Base-by-base conservation (phyloP, 495 filamentous ascomycete genomes). In the Neurospora intermedia region DNA sequence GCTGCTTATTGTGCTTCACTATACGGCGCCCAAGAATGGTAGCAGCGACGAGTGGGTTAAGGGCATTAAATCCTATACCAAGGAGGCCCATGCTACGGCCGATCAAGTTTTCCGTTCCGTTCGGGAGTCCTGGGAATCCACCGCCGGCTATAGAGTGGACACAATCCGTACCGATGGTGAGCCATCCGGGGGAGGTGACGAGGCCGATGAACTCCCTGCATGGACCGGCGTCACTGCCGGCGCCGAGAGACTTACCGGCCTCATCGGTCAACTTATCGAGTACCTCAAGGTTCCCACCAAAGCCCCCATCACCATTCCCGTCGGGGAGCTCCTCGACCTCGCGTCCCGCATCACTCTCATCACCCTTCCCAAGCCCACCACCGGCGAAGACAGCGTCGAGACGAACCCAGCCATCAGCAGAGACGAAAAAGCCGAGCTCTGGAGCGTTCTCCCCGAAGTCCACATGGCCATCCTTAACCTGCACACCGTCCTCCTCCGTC, bases 211-310 rank as follows among this genome's bases (percentile, higher is more conserved):
- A 41, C 82, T 95, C 69, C 86, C 88, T 7, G 73, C 79, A 0
- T 97, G 94, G 94, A 83, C 78, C 38, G 93, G 94, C 23, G 81
- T 97, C 4, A 82, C 88, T 77, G 85, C 89, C 40, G 94, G 94
- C 46, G 82, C 89, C 45, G 88, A 93, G 75, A 86, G 93, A 73
- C 77, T 96, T 1, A 77, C 88, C 27, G 87, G 88, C 31, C 82
- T 94, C 16, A 75, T 97, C 15, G 82, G 86, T 18, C 90, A 90
- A 71, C 76, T 96, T 40, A 73, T 73, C 39, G 80, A 80, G 31
- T 83, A 84, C 73, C 78, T 89, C 72, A 80, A 81, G 18, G 84
- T 82, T 48, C 82, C 86, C 45, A 94, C 91, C 3, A 85, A 90
- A 41, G 81, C 84, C 15, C 76, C 86, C 13, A 86, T 96, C 16